Base-by-base conservation (phyloP, 2,329 filamentous ascomycete species). In the Monilinia fructigena region DNA sequence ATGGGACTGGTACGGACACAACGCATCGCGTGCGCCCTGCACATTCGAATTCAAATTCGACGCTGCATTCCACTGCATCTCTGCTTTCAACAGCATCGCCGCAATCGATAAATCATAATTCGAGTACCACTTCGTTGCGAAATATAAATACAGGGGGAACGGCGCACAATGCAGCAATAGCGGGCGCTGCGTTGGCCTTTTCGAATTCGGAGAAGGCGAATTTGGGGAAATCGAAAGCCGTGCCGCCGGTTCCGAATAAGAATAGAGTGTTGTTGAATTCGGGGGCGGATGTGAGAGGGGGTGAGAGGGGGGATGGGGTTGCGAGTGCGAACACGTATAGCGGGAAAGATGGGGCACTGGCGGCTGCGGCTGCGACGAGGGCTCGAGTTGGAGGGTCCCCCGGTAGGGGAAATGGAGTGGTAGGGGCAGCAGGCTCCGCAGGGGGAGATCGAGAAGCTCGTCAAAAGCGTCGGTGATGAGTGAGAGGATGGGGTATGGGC, bases 351-450 rank as follows among this genome's bases (percentile, higher is more conserved):
- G 80, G 78, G 53, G 80, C 80, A 16, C 72, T 81, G 68, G 78
- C 80, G 31, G 80, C 80, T 45, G 78, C 80, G 31, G 80, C 80
- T 45, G 81, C 81, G 20, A 79, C 71, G 78, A 75, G 68, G 76
- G 76, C 63, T 66, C 69, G 66, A n/a, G 23, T 38, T 52, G 61
- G 40, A 59, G 35, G 38, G 31, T 38, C 58, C 40, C 67, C 28
- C 18, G 45, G 4, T 23, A 12, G n/a, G 31, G 56, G 42, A 18
- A n/a, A 42, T 5, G 40, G 40, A 16, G 40, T 42, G 16, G 14
- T 4, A 42, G 40, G 40, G 40, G 12, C 47, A 50, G 47, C 20
- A 50, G 47, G 20, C 3, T 20, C n/a, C 23, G 47, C 2, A 38
- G 58, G 58, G 67, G 64, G 38, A 64, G 61, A 59, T 62, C 62